Percentiles rank a stretch among this genome's conserved stretches.
phyloP scores from a whole-genome alignment of 169 alveolate species.

The Plasmodium cynomolgi region DNA sequence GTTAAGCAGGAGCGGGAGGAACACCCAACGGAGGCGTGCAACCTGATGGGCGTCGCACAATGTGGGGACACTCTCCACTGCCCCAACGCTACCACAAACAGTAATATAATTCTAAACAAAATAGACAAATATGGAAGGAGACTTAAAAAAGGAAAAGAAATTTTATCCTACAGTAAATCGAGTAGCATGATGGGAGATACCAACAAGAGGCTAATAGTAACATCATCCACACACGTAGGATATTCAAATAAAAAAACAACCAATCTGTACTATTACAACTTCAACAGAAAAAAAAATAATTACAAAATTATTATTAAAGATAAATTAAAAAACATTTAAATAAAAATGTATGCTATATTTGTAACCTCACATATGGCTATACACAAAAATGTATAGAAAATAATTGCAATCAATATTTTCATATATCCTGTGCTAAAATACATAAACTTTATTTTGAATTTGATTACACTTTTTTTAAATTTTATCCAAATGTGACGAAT shows the following conservation, averaged over 20 bases:
- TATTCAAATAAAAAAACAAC: not conserved
- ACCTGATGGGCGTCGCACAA: not conserved
- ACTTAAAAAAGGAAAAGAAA: slow-evolving; percentile 11
- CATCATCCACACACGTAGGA: not conserved
- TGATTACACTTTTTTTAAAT: slow-evolving; percentile 63
- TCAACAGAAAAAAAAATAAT: slow-evolving; percentile 35
- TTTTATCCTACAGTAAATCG: not conserved
- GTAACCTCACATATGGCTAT: slow-evolving; percentile 66
- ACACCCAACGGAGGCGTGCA: not conserved
- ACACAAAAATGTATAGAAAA: slow-evolving; percentile 71
- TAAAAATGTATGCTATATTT: slow-evolving; percentile 44
- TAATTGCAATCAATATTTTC: slow-evolving; percentile 48
- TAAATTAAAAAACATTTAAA: slow-evolving; percentile 56
- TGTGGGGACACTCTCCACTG: not conserved
- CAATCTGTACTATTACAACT: slow-evolving; percentile 20
- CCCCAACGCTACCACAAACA: not conserved
- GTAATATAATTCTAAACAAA: not conserved
- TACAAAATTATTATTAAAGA: slow-evolving; percentile 65
- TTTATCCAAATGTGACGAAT: slow-evolving; percentile 18
- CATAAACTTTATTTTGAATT: slow-evolving; percentile 58
- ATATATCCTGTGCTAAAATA: slow-evolving; percentile 58
- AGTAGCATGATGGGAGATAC: not conserved
- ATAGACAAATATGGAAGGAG: not conserved
- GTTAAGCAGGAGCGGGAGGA: not conserved
- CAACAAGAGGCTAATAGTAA: not conserved